A percentile compares a stretch with the other conserved stretches of the same genome.
Conservation (phyloP, 257 asterid species). For the Solanum habrochaites region DNA sequence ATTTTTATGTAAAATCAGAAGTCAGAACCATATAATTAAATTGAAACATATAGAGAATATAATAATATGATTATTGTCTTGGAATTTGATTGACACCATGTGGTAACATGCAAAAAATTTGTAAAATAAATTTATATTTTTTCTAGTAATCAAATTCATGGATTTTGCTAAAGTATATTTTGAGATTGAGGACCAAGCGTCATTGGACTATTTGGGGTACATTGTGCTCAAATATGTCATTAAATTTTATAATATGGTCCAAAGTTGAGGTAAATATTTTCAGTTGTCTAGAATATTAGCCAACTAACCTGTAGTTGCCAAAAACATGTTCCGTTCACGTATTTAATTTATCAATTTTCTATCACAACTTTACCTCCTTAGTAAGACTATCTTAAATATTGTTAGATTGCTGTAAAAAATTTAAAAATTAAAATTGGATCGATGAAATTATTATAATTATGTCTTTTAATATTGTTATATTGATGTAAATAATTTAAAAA, state of each 20-base stretch:
- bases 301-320: neutral
- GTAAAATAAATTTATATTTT: neutral
- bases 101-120: conserved; percentile 2
- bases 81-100: conserved; percentile 4
- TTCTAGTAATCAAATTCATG: neutral
- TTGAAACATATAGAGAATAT: no score
- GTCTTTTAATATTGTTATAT: neutral
- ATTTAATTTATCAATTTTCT: neutral
- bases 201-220: neutral
- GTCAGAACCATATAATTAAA: no score
- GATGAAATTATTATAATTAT: no score
- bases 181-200: neutral
- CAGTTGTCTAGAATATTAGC: neutral
- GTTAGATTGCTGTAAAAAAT: no score
- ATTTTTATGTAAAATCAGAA: no score
- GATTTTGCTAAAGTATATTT: neutral
- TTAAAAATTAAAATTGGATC: no score
- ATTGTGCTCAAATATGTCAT: neutral
- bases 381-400: no score
- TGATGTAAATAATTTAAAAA: no score
- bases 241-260: neutral
- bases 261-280: neutral
- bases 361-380: no score
- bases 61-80: neutral
- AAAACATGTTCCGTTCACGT: neutral